Evolutionary conservation across 495 filamentous ascomycete species (phyloP).

Genomic region (Penicillium lagena): DNA sequence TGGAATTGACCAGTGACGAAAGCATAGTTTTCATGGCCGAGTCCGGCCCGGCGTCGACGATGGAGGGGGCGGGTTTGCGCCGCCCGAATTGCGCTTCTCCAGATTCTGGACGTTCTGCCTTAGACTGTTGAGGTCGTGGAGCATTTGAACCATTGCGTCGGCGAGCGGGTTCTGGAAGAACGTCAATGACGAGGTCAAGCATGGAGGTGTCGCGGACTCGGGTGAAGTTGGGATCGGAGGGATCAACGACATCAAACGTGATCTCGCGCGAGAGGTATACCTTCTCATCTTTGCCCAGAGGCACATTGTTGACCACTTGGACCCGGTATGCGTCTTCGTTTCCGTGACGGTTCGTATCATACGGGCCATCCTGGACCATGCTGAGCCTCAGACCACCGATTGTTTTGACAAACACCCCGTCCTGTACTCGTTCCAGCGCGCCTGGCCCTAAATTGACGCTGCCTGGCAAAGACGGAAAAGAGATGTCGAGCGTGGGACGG

Average conservation of each 20-base stretch:
- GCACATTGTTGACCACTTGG: conserved; percentile 70
- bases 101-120: conserved; percentile 13
- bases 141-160: conserved; percentile 32
- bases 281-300: conserved; percentile 84
- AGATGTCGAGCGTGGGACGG: conserved; percentile 66
- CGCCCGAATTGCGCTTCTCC: conserved; percentile 10
- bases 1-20: conserved; percentile 50
- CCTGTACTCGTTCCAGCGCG: conserved; percentile 53
- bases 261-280: conserved; percentile 74
- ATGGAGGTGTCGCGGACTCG: conserved; percentile 64
- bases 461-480: conserved; percentile 67
- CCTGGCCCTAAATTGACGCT: conserved; percentile 44
- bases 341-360: conserved; percentile 17
- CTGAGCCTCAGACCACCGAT: conserved; percentile 73
- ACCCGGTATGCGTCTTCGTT: conserved; percentile 54
- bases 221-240: conserved; percentile 76
- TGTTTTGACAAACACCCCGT: conserved; percentile 73
- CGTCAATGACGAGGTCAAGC: conserved; percentile 65
- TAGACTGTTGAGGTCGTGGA: conserved; percentile 23
- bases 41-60: conserved; percentile 23
- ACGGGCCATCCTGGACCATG: conserved; percentile 61
- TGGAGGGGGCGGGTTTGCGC: conserved; percentile 9
- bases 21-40: conserved; percentile 46
- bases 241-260: conserved; percentile 62
- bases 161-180: conserved; percentile 34